Evolutionary conservation across 805 yeast species (phyloP).

Genomic region (Sporopachydermia lactativora): DNA sequence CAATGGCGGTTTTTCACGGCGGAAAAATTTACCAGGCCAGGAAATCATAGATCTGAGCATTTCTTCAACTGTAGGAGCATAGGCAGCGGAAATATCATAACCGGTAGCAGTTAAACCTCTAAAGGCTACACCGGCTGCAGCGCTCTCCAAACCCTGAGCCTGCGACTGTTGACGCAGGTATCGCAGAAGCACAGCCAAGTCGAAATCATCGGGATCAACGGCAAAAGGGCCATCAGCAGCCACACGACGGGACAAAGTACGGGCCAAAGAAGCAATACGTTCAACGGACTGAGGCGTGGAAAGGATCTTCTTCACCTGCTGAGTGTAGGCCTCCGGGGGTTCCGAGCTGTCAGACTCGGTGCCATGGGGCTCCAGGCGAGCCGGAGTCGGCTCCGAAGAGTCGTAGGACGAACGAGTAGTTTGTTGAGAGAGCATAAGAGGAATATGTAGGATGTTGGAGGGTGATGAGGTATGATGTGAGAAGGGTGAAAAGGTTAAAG

Average conservation of each 20-base stretch:
- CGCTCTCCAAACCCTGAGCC: conserved; percentile 32
- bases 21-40: conserved; percentile 19
- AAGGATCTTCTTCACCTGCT: conserved; percentile 13
- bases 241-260: conserved; percentile 35
- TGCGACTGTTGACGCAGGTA: conserved; percentile 21
- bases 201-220: conserved; percentile 31
- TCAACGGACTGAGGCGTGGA: conserved; percentile 21
- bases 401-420: background rate
- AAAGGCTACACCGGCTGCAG: conserved; percentile 37
- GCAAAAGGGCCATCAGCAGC: conserved; percentile 30
- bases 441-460: no score
- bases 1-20: conserved; percentile 20
- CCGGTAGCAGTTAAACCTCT: conserved; percentile 30
- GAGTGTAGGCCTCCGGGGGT: conserved; percentile 4
- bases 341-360: background rate
- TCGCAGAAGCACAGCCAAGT: conserved; percentile 27
- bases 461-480: no score
- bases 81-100: conserved; percentile 38
- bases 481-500: no score
- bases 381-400: background rate
- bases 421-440: no score
- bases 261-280: conserved; percentile 33
- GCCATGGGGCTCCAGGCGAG: background rate
- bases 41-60: conserved; percentile 22
- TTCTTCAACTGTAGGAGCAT: conserved; percentile 32